Evolutionary conservation across 768 basidiomycete genomes (phyloP).

Genomic region (Tubosaeta sp.): DNA sequence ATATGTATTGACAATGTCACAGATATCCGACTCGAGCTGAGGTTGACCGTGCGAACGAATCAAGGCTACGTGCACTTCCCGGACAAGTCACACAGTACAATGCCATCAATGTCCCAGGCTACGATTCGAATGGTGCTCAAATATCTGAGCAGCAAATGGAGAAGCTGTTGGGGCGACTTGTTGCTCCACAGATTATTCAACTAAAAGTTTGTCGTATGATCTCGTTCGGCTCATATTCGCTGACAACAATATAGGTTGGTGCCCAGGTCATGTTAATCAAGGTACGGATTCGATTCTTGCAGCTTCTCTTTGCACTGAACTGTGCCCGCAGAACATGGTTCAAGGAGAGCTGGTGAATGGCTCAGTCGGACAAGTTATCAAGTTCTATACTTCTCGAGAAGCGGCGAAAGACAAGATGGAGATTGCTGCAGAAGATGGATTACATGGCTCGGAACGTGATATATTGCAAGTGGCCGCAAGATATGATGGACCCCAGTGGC

Average conservation of each 20-base stretch:
- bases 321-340: conserved; percentile 48
- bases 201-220: conserved; percentile 41
- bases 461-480: conserved; percentile 6
- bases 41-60: conserved; percentile 65
- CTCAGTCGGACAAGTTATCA: conserved; percentile 53
- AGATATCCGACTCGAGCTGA: conserved; percentile 70
- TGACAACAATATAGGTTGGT: conserved; percentile 45
- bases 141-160: conserved; percentile 38
- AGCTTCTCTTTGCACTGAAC: not conserved
- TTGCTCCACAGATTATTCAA: conserved; percentile 45
- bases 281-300: conserved; percentile 31
- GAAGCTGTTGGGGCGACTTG: conserved; percentile 52
- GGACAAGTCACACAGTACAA: conserved; percentile 37
- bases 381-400: conserved; percentile 42
- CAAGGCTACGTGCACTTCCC: conserved; percentile 43
- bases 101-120: conserved; percentile 44
- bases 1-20: not conserved
- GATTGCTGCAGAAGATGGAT: conserved; percentile 35
- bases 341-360: conserved; percentile 73
- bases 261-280: conserved; percentile 87
- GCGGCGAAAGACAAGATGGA: conserved; percentile 36
- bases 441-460: conserved; percentile 30
- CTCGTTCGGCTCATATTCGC: not conserved
- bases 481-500: conserved; percentile 42
- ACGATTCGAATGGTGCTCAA: conserved; percentile 38